These are phyloP conservation scores for Irpex rosettiformis DNA, from an alignment of 1,284 basidiomycete genomes.

Conservation along the genomic window DNA sequence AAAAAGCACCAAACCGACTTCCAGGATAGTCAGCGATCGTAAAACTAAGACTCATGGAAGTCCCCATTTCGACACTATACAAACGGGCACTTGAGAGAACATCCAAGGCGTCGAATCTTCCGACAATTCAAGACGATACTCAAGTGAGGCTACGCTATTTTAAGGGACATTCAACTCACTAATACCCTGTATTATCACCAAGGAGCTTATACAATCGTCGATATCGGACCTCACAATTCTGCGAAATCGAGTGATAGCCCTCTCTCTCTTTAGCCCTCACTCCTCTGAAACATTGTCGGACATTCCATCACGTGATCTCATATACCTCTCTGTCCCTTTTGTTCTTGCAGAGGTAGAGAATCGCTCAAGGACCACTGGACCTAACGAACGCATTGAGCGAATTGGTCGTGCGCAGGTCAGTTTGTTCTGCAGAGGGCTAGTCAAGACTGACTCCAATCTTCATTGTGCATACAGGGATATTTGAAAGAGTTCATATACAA, in stretches of 20 bases:
- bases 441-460: constrained; percentile 15
- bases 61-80: constrained; percentile 31
- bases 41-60: background rate
- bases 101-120: constrained; percentile 40
- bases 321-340: constrained; percentile 79
- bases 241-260: constrained; percentile 44
- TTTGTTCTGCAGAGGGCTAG: constrained; percentile 14
- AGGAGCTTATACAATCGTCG: constrained; percentile 59
- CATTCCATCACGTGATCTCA: constrained; percentile 75
- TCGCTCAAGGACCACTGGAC: constrained; percentile 56
- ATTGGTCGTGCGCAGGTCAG: constrained; percentile 63
- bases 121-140: constrained; percentile 46
- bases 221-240: constrained; percentile 51
- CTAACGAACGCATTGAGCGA: constrained; percentile 53
- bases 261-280: constrained; percentile 84
- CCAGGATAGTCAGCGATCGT: too few relatives aligned
- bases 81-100: constrained; percentile 38
- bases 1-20: too few relatives aligned
- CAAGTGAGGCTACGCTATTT: constrained; percentile 35
- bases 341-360: constrained; percentile 71
- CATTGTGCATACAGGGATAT: constrained; percentile 42
- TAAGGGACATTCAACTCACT: background rate
- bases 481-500: constrained; percentile 53
- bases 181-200: background rate
- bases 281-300: constrained; percentile 72